These are phyloP conservation scores for Aschersonia sp. DNA, from an alignment of 2,329 filamentous ascomycete species.

Conservation along the genomic window DNA sequence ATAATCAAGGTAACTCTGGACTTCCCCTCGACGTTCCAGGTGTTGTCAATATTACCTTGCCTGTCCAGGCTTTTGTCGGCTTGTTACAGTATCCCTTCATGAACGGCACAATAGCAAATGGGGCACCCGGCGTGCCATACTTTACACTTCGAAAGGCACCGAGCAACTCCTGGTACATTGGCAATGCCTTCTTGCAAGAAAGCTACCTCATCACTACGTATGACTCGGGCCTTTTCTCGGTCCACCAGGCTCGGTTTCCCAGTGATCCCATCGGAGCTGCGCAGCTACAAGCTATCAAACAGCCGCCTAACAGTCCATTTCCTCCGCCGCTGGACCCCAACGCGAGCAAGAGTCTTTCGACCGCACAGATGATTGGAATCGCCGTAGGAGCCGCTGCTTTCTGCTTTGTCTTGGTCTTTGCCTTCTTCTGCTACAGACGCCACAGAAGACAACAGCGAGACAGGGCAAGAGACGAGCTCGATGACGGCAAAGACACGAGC, in stretches of 20 bases:
- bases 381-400: constrained; percentile 25
- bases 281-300: constrained; percentile 26
- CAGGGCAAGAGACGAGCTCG: constrained; percentile 10
- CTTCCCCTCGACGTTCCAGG: constrained; percentile 31
- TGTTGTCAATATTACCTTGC: constrained; percentile 42
- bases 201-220: constrained; percentile 45
- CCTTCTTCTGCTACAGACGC: constrained; percentile 18
- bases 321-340: constrained; percentile 18
- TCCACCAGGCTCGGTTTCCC: constrained; percentile 43
- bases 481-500: constrained; percentile 22
- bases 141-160: constrained; percentile 49
- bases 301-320: constrained; percentile 30
- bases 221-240: constrained; percentile 35
- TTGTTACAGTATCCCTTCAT: constrained; percentile 34
- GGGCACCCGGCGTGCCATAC: constrained; percentile 36
- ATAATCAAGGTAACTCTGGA: constrained; percentile 38
- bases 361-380: constrained; percentile 29
- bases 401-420: constrained; percentile 13
- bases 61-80: constrained; percentile 34
- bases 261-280: constrained; percentile 22
- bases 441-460: constrained; percentile 17
- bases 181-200: constrained; percentile 57
- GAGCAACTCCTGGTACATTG: constrained; percentile 42
- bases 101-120: constrained; percentile 26
- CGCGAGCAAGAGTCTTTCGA: constrained; percentile 17